A percentile compares a stretch with the other conserved stretches of the same genome.
Evolutionary conservation across 371 early-diverging fungal genomes (phyloP).

Genomic region (Sporodiniella umbellata): DNA sequence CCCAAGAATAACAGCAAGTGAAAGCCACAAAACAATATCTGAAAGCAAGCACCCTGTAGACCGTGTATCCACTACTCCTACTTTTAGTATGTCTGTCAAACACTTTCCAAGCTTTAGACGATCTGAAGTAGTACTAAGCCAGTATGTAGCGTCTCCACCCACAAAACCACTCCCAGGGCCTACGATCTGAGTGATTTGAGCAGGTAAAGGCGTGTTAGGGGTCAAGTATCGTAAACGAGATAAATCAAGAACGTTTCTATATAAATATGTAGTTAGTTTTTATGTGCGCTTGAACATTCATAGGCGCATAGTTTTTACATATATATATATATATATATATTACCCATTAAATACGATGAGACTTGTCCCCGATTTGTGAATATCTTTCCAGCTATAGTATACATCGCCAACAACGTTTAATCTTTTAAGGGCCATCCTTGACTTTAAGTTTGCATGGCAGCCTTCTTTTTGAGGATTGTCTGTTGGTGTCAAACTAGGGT

Average conservation of each 20-base stretch:
- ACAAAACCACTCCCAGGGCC: constrained; percentile 50
- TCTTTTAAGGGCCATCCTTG: constrained; percentile 44
- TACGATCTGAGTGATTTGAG: constrained; percentile 39
- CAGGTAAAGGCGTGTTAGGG: constrained; percentile 46
- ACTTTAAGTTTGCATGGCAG: constrained; percentile 60
- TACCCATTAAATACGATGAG: constrained; percentile 77
- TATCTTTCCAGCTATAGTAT: constrained; percentile 76
- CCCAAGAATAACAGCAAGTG: constrained; percentile 74
- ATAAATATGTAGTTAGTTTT: neutral
- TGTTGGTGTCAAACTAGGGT: constrained; percentile 40
- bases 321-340: neutral
- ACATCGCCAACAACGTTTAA: constrained; percentile 57
- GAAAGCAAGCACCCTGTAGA: constrained; percentile 79
- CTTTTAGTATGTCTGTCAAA: constrained; percentile 66
- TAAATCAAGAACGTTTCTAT: constrained; percentile 52
- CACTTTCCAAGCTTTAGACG: constrained; percentile 60
- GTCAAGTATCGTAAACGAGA: constrained; percentile 38
- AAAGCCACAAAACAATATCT: constrained; percentile 73
- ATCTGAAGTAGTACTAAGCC: constrained; percentile 53
- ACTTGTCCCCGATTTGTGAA: constrained; percentile 50
- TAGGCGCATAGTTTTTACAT: neutral
- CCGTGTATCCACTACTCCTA: constrained; percentile 72
- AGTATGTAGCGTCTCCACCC: constrained; percentile 63
- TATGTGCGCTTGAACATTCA: no score
- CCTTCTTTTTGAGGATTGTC: constrained; percentile 58